Evolutionary conservation across 768 basidiomycete genomes (phyloP), one percentile per base, ranked within the genome.

Genomic region (Suillus lakei): DNA sequence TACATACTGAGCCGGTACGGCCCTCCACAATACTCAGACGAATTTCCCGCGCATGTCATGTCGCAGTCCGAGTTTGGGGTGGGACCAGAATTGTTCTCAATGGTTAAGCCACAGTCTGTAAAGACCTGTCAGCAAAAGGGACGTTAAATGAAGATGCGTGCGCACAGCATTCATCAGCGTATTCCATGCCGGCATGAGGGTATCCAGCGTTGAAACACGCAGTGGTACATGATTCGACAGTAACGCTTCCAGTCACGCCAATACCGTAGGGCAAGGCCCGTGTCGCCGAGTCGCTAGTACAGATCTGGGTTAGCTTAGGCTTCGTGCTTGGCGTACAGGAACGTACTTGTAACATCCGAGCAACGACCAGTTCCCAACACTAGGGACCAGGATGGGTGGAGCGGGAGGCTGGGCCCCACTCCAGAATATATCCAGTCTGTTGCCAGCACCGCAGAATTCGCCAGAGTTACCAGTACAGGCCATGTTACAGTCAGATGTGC

Each of bases 321-420:
- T 53, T 44, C 34, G 1, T 39, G 3, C 10, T 10, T 39, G n/a
- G 5, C 43, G 21, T 10, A 5, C 4, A 32, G 50, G 30, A 6
- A 70, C 81, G 65, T 70, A 90, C 91, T 79, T 88, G 78, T 85
- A 92, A 73, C 92, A 93, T n/a, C 92, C 92, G 36, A 92, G 82
- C 0, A 86, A 88, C 7, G 78, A 72, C 91, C 91, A 93, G 34
- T 83, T 78, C 5, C 89, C 91, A 36, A 89, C 83, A 56, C 74
- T 84, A 5, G 83, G 78, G 0, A 84, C 82, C 28, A 84, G 86
- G 21, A 77, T 67, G 0, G 91, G 90, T 16, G 84, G 74, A 0
- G 86, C 68, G 16, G 91, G 86, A 32, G 90, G 87, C 15, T 79
- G 62, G 36, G 75, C 75, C 21, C 90, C 90, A 67, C 83, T 90